phyloP scores from a whole-genome alignment of 179 eudicot genomes.

The Heliamphora ciliata region DNA sequence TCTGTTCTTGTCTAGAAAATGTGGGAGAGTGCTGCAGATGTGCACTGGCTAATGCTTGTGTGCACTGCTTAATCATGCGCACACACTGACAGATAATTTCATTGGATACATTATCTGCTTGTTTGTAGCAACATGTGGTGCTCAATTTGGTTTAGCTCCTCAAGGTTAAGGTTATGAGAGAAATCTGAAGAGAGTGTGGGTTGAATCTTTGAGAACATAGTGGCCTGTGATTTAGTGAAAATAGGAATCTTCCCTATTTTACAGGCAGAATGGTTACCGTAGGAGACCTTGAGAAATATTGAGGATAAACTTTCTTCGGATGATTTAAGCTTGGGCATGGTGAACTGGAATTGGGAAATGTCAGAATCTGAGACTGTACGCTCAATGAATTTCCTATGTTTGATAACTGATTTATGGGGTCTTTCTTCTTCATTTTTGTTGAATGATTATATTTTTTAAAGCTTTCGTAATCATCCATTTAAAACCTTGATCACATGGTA shows the following conservation, averaged over 20 bases:
- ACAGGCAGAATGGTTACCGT: neutral
- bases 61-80: neutral
- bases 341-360: neutral
- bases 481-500: neutral
- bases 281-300: neutral
- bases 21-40: neutral
- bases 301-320: neutral
- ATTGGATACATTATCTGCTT: neutral
- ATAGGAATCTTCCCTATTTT: neutral
- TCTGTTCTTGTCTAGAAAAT: neutral
- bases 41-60: neutral
- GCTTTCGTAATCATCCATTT: neutral
- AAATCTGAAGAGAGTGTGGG: neutral
- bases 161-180: slow-evolving; percentile 1
- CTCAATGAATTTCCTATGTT: neutral
- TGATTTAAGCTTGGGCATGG: neutral
- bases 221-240: neutral
- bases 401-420: neutral
- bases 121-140: neutral
- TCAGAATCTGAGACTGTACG: neutral
- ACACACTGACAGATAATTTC: neutral
- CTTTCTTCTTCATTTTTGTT: neutral
- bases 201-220: neutral
- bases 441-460: neutral
- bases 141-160: neutral